Evolutionary conservation across 495 filamentous ascomycete genomes (phyloP).

Genomic region (Trichocladium uniseriatum): DNA sequence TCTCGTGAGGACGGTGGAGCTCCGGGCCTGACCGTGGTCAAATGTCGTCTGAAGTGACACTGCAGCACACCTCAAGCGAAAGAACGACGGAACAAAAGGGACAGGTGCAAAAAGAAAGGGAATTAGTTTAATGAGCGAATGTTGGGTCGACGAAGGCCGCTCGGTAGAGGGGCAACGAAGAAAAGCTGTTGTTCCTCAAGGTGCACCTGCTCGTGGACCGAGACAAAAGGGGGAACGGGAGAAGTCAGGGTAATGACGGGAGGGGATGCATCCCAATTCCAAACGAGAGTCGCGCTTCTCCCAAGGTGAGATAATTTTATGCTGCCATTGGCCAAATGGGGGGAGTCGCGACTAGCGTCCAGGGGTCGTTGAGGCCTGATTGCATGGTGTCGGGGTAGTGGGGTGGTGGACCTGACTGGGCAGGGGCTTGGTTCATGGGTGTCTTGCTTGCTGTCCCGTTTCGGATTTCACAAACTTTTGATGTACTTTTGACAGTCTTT

Average conservation of each 20-base stretch:
- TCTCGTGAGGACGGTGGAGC: constrained; percentile 5
- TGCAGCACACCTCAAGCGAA: neutral
- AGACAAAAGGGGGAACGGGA: neutral
- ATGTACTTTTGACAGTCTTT: too few relatives aligned
- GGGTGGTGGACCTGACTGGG: neutral
- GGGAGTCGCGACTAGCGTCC: neutral
- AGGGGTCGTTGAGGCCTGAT: neutral
- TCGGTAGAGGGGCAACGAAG: neutral
- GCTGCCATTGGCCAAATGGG: neutral
- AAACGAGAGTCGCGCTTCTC: neutral
- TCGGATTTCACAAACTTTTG: too few relatives aligned
- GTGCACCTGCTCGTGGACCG: neutral
- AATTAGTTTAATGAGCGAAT: neutral
- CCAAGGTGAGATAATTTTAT: neutral
- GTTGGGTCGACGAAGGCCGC: neutral
- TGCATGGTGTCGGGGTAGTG: neutral
- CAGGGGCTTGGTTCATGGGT: neutral
- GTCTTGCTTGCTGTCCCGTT: too few relatives aligned
- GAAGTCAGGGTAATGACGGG: neutral
- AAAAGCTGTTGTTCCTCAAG: neutral
- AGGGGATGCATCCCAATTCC: neutral
- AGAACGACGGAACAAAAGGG: neutral
- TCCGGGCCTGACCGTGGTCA: constrained; percentile 4
- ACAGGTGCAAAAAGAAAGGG: neutral
- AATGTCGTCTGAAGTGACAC: constrained; percentile 1